These are phyloP conservation scores for Paecilomyces variotii DNA, from an alignment of 2,329 filamentous ascomycete genomes.

Conservation along the genomic window DNA sequence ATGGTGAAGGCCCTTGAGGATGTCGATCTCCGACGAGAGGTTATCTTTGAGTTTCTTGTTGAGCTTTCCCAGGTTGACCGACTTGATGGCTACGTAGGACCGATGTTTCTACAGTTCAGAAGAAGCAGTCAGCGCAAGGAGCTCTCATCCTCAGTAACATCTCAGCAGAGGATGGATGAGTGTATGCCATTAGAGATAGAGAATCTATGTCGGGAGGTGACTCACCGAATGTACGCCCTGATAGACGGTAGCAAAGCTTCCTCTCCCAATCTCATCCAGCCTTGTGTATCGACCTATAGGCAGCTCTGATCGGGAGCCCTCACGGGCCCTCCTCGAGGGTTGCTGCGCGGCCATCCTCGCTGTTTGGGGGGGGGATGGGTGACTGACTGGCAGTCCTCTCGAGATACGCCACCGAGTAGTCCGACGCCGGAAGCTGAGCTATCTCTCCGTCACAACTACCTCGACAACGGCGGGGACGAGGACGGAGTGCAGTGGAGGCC, in stretches of 20 bases:
- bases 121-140: background rate
- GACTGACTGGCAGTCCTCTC: background rate
- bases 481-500: slow-evolving; percentile 19
- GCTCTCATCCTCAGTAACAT: background rate
- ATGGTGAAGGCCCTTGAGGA: slow-evolving; percentile 86
- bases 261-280: slow-evolving; percentile 87
- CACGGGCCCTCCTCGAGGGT: slow-evolving; percentile 34
- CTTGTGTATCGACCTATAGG: slow-evolving; percentile 70
- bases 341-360: slow-evolving; percentile 37
- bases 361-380: slow-evolving; percentile 23
- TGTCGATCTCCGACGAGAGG: slow-evolving; percentile 88
- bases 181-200: background rate
- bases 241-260: slow-evolving; percentile 95
- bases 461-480: slow-evolving; percentile 19
- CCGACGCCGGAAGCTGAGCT: slow-evolving; percentile 1
- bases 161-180: background rate
- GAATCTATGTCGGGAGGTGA: slow-evolving; percentile 8
- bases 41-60: slow-evolving; percentile 97
- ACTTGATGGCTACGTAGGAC: slow-evolving; percentile 89
- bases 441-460: slow-evolving; percentile 29
- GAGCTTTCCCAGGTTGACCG: slow-evolving; percentile 79
- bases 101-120: slow-evolving; percentile 56
- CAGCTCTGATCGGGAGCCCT: slow-evolving; percentile 25
- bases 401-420: slow-evolving; percentile 1
- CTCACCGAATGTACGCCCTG: slow-evolving; percentile 76